These are phyloP conservation scores for Puccinia triticina DNA, from an alignment of 1,284 basidiomycete species.

Conservation along the genomic window DNA sequence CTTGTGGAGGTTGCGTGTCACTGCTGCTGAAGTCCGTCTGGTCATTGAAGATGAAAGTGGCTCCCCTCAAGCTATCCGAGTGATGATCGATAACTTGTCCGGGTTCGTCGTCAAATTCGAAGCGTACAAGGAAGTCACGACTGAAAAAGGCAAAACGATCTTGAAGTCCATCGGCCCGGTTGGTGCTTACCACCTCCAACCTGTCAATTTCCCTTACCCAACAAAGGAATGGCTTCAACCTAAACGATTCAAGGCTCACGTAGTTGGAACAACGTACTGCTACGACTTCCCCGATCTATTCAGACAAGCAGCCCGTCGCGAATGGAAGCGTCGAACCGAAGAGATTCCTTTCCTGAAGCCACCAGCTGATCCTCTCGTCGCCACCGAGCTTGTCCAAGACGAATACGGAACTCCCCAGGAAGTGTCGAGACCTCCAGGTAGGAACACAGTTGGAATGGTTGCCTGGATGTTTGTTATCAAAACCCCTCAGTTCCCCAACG, in stretches of 20 bases:
- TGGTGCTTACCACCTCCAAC: constrained; percentile 88
- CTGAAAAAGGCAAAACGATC: constrained; percentile 89
- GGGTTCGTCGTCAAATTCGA: constrained; percentile 99
- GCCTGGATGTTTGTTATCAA: constrained; percentile 92
- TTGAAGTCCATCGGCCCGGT: constrained; percentile 90
- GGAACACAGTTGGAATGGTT: constrained; percentile 96
- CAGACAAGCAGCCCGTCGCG: constrained; percentile 90
- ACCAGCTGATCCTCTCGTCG: constrained; percentile 78
- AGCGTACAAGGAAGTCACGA: constrained; percentile 97
- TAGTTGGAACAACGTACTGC: constrained; percentile 96
- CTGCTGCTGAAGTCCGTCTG: constrained; percentile 94
- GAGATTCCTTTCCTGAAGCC: constrained; percentile 67
- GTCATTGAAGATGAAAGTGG: constrained; percentile 89
- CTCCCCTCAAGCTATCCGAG: constrained; percentile 90
- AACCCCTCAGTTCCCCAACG: constrained; percentile 90
- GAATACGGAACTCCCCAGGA: constrained; percentile 87
- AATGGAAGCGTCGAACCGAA: constrained; percentile 74
- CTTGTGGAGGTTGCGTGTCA: constrained; percentile 96
- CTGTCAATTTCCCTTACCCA: constrained; percentile 86
- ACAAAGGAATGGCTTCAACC: constrained; percentile 99
- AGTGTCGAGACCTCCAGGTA: constrained; percentile 86
- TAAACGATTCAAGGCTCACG: constrained; percentile 98
- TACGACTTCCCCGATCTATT: constrained; percentile 99
- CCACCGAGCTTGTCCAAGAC: constrained; percentile 88
- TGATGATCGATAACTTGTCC: constrained; percentile 97